These are phyloP conservation scores for Candida tunisiensis DNA, from an alignment of 1,139 yeast species.

Conservation along the genomic window DNA sequence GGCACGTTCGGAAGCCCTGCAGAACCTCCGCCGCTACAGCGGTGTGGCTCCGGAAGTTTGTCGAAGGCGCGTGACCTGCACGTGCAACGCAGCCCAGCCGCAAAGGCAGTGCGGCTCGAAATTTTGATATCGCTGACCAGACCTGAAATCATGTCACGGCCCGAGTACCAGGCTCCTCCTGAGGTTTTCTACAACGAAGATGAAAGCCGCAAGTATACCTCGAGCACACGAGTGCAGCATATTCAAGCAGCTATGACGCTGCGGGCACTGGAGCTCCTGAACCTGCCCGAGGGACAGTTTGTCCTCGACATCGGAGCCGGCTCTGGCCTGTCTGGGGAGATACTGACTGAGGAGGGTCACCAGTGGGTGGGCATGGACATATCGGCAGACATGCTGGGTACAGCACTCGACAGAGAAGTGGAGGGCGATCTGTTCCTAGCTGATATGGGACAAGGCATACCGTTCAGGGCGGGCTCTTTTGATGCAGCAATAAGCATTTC, in stretches of 20 bases:
- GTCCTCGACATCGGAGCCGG: slow-evolving; percentile 94
- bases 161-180: slow-evolving; percentile 95
- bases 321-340: slow-evolving; percentile 91
- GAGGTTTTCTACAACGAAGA: slow-evolving; percentile 85
- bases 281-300: slow-evolving; percentile 49
- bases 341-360: slow-evolving; percentile 84
- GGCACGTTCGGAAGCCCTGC: too few relatives aligned
- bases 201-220: slow-evolving; percentile 80
- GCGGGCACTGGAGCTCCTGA: slow-evolving; percentile 75
- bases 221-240: slow-evolving; percentile 91
- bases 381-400: slow-evolving; percentile 89
- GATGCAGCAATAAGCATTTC: slow-evolving; percentile 95
- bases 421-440: slow-evolving; percentile 74
- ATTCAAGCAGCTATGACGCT: slow-evolving; percentile 97
- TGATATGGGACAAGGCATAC: slow-evolving; percentile 90
- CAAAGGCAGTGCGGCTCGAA: too few relatives aligned
- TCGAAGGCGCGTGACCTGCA: too few relatives aligned
- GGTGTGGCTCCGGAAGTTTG: too few relatives aligned
- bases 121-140: too few relatives aligned
- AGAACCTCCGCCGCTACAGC: too few relatives aligned
- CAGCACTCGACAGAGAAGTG: slow-evolving; percentile 79
- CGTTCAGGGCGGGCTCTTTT: slow-evolving; percentile 90
- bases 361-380: slow-evolving; percentile 96
- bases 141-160: slow-evolving; percentile 70
- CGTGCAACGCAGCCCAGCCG: too few relatives aligned